Evolutionary conservation across 345 rosid genomes (phyloP).

Genomic region (Carallia brachiata): DNA sequence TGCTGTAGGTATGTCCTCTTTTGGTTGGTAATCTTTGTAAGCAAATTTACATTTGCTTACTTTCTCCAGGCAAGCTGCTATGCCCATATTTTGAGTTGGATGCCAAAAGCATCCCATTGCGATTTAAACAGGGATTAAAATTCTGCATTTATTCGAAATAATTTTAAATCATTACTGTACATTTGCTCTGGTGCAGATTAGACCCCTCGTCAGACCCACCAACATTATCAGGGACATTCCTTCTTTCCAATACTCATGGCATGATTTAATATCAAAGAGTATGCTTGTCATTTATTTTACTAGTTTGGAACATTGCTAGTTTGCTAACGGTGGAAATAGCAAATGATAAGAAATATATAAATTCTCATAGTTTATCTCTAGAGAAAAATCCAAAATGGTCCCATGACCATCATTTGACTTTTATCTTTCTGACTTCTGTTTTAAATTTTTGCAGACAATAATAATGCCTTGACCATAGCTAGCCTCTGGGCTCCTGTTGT

Average conservation of each 20-base stretch:
- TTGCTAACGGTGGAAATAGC: too few relatives aligned
- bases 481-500: conserved; percentile 98
- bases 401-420: too few relatives aligned
- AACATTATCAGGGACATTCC: conserved; percentile 43
- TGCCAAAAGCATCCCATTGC: conserved; percentile 7
- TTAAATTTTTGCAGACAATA: conserved; percentile 58
- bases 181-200: conserved; percentile 61
- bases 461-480: conserved; percentile 72
- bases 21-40: conserved; percentile 81
- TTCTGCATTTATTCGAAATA: neutral
- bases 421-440: conserved; percentile 24
- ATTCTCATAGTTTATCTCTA: too few relatives aligned
- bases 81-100: conserved; percentile 11
- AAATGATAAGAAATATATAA: too few relatives aligned
- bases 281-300: conserved; percentile 24
- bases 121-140: neutral
- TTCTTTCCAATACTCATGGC: conserved; percentile 73
- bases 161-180: conserved; percentile 6
- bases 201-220: conserved; percentile 83
- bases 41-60: conserved; percentile 92
- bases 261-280: conserved; percentile 88
- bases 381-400: too few relatives aligned
- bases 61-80: conserved; percentile 84
- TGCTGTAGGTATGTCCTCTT: conserved; percentile 79
- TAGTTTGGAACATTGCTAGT: too few relatives aligned